Base-by-base conservation (phyloP, 2,329 filamentous ascomycete genomes). In the Parastagonospora avenae region DNA sequence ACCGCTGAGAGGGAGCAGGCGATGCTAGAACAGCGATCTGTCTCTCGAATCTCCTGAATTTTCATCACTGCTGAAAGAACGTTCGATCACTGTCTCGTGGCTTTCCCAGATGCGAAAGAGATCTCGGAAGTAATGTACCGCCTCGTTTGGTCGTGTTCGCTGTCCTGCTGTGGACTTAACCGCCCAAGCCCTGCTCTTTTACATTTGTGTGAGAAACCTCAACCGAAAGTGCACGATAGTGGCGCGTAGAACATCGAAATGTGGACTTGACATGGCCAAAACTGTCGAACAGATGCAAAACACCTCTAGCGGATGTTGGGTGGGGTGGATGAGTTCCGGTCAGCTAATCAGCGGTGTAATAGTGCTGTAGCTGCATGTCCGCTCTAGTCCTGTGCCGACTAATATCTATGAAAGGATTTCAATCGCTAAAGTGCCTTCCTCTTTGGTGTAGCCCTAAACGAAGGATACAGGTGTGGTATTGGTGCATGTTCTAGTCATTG, bases 261-360 rank as follows among this genome's bases (percentile, higher is more conserved):
- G 35, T 37, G 5, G 19, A 3, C 19, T 24, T 24, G 3, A 5
- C 19, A 24, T 24, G 19, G 19, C 19, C 19, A 24, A 5, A 24
- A 24, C 19, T 24, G 19, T 24, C 19, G 19, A 24, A 5, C 19
- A 24, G 16, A 30, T n/a, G 38, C 10, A 11, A n/a, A 31, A 16
- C 12, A 32, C 14, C 24, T 19, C 19, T 42, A 28, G 10, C 37
- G 37, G 11, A n/a, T 35, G 19, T 31, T 15, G 11, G 12, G 19
- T 35, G 41, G 41, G 41, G 41, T 14, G 14, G 2, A 27, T 9
- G 10, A 19, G 8, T n/a, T 27, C 30, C 19, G 31, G 41, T 33
- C 30, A 43, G 41, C 41, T 43, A 43, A 43, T 36, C 6, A 27
- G 41, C 16, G 41, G 11, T 43, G 41, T 27, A 15, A 43, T 35